Conservation (phyloP, 1,284 basidiomycete genomes). For the Pseudozyma tsukubaensis region DNA sequence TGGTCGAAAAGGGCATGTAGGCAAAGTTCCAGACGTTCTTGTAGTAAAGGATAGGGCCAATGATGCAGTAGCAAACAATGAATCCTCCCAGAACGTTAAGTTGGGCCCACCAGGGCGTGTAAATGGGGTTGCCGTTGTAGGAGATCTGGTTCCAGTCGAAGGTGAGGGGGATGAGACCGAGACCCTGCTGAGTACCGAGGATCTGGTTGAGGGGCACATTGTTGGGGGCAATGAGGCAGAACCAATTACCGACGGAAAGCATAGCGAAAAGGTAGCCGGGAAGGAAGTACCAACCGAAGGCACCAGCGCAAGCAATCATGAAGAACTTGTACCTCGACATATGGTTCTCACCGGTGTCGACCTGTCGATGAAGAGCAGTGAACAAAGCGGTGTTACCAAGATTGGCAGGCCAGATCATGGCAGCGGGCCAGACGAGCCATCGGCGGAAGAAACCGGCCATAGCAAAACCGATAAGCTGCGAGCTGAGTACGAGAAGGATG, state of each 20-base stretch:
- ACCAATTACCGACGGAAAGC: slow-evolving; percentile 60
- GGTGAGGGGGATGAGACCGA: slow-evolving; percentile 57
- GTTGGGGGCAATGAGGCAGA: slow-evolving; percentile 60
- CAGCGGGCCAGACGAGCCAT: slow-evolving; percentile 63
- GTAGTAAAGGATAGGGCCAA: slow-evolving; percentile 61
- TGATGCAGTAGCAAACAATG: slow-evolving; percentile 57
- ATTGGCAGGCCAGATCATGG: slow-evolving; percentile 65
- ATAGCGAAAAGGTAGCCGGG: slow-evolving; percentile 62
- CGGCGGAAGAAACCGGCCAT: slow-evolving; percentile 60
- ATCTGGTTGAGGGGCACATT: slow-evolving; percentile 63
- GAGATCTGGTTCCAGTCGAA: slow-evolving; percentile 62
- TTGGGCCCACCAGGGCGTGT: slow-evolving; percentile 58
- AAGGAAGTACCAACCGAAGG: slow-evolving; percentile 60
- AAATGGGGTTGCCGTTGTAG: slow-evolving; percentile 50
- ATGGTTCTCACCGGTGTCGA: slow-evolving; percentile 42
- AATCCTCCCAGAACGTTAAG: slow-evolving; percentile 54
- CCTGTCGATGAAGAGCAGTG: slow-evolving; percentile 57
- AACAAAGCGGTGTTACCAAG: slow-evolving; percentile 59
- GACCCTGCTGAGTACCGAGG: slow-evolving; percentile 53
- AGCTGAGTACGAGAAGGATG: slow-evolving; percentile 69
- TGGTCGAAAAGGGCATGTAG: slow-evolving; percentile 55
- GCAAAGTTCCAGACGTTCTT: slow-evolving; percentile 57
- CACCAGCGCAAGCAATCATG: slow-evolving; percentile 39
- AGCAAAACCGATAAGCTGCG: slow-evolving; percentile 69
- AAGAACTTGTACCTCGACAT: slow-evolving; percentile 71